Evolutionary conservation across 2,329 filamentous ascomycete genomes (phyloP).

Genomic region (Trichoderma asperellum): DNA sequence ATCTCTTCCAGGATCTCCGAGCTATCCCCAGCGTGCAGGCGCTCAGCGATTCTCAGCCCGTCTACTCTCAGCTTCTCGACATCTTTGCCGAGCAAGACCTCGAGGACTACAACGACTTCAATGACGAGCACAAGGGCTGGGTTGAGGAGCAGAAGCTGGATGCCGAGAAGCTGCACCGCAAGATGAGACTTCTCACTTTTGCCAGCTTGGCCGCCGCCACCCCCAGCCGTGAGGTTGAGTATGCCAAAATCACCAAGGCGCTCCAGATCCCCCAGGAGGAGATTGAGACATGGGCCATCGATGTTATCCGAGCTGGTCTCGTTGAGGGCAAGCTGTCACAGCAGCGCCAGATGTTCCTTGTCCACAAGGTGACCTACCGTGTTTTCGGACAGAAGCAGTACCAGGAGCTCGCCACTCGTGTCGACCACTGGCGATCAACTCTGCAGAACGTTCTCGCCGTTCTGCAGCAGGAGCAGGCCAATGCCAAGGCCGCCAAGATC

Average conservation of each 20-base stretch:
- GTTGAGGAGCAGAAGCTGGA: slow-evolving; percentile 77
- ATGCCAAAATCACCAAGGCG: slow-evolving; percentile 79
- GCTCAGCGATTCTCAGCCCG: slow-evolving; percentile 79
- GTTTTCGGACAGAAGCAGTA: slow-evolving; percentile 99
- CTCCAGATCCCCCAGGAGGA: slow-evolving; percentile 82
- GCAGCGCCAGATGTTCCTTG: slow-evolving; percentile 87
- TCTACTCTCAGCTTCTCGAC: slow-evolving; percentile 89
- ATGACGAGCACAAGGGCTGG: slow-evolving; percentile 86
- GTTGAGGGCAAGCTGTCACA: slow-evolving; percentile 97
- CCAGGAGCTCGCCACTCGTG: slow-evolving; percentile 85
- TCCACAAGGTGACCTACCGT: slow-evolving; percentile 94
- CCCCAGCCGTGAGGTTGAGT: slow-evolving; percentile 84
- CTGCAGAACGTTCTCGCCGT: slow-evolving; percentile 78
- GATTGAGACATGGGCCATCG: slow-evolving; percentile 98
- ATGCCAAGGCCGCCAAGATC: slow-evolving; percentile 76
- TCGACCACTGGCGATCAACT: slow-evolving; percentile 89
- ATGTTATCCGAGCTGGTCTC: slow-evolving; percentile 92
- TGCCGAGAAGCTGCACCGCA: slow-evolving; percentile 77
- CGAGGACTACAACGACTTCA: slow-evolving; percentile 95
- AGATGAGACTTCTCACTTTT: slow-evolving; percentile 95
- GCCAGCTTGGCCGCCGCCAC: slow-evolving; percentile 84
- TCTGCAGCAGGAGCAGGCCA: slow-evolving; percentile 78
- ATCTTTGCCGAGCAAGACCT: slow-evolving; percentile 94
- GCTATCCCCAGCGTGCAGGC: slow-evolving; percentile 83
- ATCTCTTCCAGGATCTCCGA: slow-evolving; percentile 79